Base-by-base conservation (phyloP, 1,284 basidiomycete species). In the Ganoderma lucidum region DNA sequence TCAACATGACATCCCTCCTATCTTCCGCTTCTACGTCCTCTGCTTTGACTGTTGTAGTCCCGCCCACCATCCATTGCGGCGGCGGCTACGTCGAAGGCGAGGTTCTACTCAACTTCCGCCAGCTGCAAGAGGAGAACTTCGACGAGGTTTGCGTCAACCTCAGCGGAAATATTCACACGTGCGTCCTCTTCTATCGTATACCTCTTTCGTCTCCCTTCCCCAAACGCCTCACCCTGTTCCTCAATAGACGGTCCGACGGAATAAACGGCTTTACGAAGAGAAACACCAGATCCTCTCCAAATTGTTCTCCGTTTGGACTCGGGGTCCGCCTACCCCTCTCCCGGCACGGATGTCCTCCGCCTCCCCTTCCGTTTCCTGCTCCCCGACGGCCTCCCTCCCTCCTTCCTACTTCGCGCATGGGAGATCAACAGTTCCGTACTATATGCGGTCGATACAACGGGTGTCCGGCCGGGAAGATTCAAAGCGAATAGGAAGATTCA, bases 111-210 rank as follows among this genome's bases (percentile, higher is more conserved):
- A 23, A 69, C 65, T 63, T 69, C 48, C 58, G 63, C 23, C 32
- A 63, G n/a, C 55, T 71, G 2, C 63, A 41, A 12, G 62, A 64
- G 32, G 67, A 71, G 42, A 60, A 65, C 53, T 58, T 71, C 28
- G 48, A 65, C 19, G 58, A 71, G 19, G 42, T 71, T 9, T 62
- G 60, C 15, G 17, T 71, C 42, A 51, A 65, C 32, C 65, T 66
- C 42, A 42, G 48, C 12, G 67, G 67, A 2, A 19, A 10, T 9
- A 58, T 60, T 10, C 42, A 61, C 12, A 69, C 67, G 67, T 68
- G 41, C 51, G 67, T 63, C 42, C 10, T 9, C 37, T 35, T 15
- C 28, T 42, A 2, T 28, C 8, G 12, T 62, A 8, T n/a, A 10
- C 32, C 15, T 19, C 55, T 4, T 35, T n/a, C 12, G 17, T 32